Evolutionary conservation across 1,284 basidiomycete genomes (phyloP).

Genomic region (Butyriboletus appendiculatus): DNA sequence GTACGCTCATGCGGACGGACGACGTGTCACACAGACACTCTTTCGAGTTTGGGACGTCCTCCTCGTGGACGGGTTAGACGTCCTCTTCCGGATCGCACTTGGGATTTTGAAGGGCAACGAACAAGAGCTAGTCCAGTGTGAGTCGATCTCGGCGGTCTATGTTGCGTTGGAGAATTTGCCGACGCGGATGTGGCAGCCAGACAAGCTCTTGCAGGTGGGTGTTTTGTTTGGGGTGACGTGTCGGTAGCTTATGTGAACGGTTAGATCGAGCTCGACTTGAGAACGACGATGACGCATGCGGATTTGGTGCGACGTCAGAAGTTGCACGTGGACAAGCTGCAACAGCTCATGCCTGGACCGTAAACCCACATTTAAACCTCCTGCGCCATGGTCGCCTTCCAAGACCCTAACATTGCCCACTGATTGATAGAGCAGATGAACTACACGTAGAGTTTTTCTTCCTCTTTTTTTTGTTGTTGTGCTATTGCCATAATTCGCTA

Average conservation of each 20-base stretch:
- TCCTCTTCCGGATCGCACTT: constrained; percentile 89
- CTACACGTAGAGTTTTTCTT: not conserved
- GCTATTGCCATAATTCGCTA: not conserved
- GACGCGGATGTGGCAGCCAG: constrained; percentile 89
- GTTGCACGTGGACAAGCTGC: constrained; percentile 53
- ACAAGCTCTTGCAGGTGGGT: constrained; percentile 80
- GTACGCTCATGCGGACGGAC: not conserved
- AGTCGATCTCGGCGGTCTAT: constrained; percentile 86
- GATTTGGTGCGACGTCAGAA: constrained; percentile 72
- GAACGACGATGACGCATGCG: constrained; percentile 60
- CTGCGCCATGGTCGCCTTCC: not conserved
- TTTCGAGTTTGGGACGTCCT: constrained; percentile 96
- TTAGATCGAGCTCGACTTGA: constrained; percentile 71
- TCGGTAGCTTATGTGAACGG: not conserved
- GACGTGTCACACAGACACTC: constrained; percentile 56
- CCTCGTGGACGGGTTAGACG: constrained; percentile 90
- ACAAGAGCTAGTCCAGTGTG: constrained; percentile 77
- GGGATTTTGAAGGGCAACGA: constrained; percentile 86
- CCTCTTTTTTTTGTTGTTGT: not conserved
- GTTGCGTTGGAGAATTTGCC: constrained; percentile 85
- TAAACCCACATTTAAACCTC: not conserved
- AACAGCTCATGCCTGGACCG: constrained; percentile 38
- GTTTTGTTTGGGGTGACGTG: not conserved
- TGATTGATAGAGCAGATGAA: constrained; percentile 14
- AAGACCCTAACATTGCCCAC: not conserved